These are phyloP conservation scores for Cnidoscolus chayamansa DNA, from an alignment of 441 rosid species.

Conservation along the genomic window DNA sequence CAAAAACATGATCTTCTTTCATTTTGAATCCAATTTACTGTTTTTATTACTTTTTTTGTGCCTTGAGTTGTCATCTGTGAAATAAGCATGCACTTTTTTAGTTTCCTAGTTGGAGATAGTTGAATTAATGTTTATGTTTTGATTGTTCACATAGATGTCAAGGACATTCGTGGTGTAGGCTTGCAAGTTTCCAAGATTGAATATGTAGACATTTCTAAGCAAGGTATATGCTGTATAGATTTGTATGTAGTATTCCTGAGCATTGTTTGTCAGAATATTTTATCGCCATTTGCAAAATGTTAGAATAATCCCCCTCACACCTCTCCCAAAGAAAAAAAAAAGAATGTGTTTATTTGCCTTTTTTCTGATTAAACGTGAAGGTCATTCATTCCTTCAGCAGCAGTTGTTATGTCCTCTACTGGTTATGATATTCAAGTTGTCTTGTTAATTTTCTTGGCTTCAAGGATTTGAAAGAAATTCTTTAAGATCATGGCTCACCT, in stretches of 20 bases:
- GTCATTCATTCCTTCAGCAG: not conserved
- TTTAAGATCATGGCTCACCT: conserved; percentile 72
- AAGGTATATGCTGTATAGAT: conserved; percentile 40
- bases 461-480: conserved; percentile 55
- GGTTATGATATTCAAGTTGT: conserved; percentile 11
- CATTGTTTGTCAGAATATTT: not conserved
- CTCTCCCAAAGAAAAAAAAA: no score
- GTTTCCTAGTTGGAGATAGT: conserved; percentile 5
- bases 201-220: conserved; percentile 51
- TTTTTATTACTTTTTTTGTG: not conserved
- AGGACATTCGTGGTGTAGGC: conserved; percentile 93
- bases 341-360: not conserved
- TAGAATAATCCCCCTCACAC: not conserved
- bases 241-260: not conserved
- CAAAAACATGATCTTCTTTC: not conserved
- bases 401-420: conserved; percentile 3
- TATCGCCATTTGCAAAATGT: conserved; percentile 4
- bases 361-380: not conserved
- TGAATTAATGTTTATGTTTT: conserved; percentile 17
- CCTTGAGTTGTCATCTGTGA: not conserved
- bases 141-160: conserved; percentile 47
- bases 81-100: not conserved
- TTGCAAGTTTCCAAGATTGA: conserved; percentile 95
- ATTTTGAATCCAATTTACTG: not conserved
- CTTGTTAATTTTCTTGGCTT: conserved; percentile 27